Base-by-base conservation (phyloP, 192 early-diverging fungal species). In the Geranomyces michiganensis region DNA sequence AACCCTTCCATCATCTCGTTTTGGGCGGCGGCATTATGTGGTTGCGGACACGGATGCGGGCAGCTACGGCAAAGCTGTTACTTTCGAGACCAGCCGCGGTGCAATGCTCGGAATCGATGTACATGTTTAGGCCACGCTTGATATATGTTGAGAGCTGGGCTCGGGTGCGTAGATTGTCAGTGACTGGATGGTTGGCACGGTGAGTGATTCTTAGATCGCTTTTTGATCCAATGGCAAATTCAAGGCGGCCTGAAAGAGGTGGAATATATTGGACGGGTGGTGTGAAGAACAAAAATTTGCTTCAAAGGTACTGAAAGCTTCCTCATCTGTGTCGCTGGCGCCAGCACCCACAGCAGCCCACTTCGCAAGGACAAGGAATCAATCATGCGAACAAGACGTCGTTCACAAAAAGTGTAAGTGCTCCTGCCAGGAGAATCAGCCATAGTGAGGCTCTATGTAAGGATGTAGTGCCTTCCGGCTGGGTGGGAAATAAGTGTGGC, bases 141-240 rank as follows among this genome's bases (percentile, higher is more conserved):
- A 73, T 97, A 9, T 97, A 91, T 81, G 79, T 99, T 0, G 96
- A 99, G 79, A 94, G 94, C 9, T 91, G 94, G 87, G 96, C 97
- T 26, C 82, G 97, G n/a, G 95, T 98, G 0, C 62, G 79, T 10
- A 81, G 82, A 1, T 73, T 97, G n/a, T 98, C 96, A 17, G 74
- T 99, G 6, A 88, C 93, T 0, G 96, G 95, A 8, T 89, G 82
- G 78, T 74, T 99, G 17, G 55, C 94, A 27, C 93, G 94, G 79
- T 84, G n/a, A n/a, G n/a, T n/a, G 67, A 19, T 77, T 96, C 65
- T 66, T 85, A 0, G 94, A 97, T 73, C 71, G 83, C 7, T 96
- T 99, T 71, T 53, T 99, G 5, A 94, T 99, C 21, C 96, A 96
- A 74, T 99, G 97, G 97, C 88, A 85, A 5, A 76, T 79, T 8